Percentiles rank a stretch among this genome's conserved stretches.
These are phyloP conservation scores for Boletus rex-veris DNA, from an alignment of 768 basidiomycete species.

Conservation along the genomic window DNA sequence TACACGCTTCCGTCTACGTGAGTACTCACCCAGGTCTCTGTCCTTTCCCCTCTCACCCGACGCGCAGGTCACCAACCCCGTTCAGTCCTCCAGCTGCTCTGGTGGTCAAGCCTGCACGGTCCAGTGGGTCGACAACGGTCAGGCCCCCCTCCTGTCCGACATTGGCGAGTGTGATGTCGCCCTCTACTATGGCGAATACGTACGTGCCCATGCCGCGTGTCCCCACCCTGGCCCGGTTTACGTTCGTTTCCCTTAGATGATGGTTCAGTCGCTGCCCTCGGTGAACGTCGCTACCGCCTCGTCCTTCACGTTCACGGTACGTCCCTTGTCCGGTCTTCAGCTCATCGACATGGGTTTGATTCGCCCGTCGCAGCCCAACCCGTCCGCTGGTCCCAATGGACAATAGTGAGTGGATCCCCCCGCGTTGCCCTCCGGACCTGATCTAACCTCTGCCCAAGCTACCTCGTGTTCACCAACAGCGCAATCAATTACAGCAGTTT, in stretches of 20 bases:
- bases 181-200: conserved; percentile 48
- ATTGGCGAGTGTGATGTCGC: conserved; percentile 55
- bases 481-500: conserved; percentile 34
- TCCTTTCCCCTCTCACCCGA: not conserved
- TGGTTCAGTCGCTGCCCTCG: conserved; percentile 52
- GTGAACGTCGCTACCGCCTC: conserved; percentile 47
- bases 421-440: not conserved
- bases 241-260: conserved; percentile 33
- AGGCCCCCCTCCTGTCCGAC: conserved; percentile 40
- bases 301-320: conserved; percentile 57
- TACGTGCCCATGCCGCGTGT: conserved; percentile 28
- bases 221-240: not conserved
- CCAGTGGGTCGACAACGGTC: conserved; percentile 64
- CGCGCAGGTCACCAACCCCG: conserved; percentile 47
- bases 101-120: conserved; percentile 54
- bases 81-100: conserved; percentile 41
- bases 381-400: conserved; percentile 52
- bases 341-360: not conserved
- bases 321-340: conserved; percentile 8
- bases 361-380: conserved; percentile 42
- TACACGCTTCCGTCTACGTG: conserved; percentile 20
- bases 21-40: not conserved
- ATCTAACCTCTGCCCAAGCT: conserved; percentile 38
- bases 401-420: conserved; percentile 45
- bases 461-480: conserved; percentile 54